Percentiles rank a stretch among this genome's conserved stretches.
These are phyloP conservation scores for Blastobotrys arbuscula DNA, from an alignment of 1,139 yeast species.

Conservation along the genomic window DNA sequence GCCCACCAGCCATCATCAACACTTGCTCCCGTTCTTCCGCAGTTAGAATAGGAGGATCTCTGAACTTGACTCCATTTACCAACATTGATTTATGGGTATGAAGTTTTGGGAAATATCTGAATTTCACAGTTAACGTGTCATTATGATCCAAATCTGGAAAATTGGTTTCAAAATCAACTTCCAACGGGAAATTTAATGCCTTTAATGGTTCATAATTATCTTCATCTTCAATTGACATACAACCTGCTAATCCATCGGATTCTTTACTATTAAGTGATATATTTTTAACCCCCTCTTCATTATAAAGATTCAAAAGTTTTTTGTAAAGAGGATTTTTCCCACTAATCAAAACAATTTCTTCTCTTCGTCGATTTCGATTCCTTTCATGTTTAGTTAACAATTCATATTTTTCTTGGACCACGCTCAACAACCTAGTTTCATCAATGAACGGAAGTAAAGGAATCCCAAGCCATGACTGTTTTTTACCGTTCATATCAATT, in stretches of 20 bases:
- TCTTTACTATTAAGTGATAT: constrained; percentile 42
- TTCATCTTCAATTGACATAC: constrained; percentile 41
- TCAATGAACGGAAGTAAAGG: constrained; percentile 89
- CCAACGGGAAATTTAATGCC: constrained; percentile 54
- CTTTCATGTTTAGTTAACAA: constrained; percentile 62
- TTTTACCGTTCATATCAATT: constrained; percentile 93
- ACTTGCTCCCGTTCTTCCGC: constrained; percentile 67
- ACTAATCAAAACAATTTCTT: constrained; percentile 34
- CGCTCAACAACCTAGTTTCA: constrained; percentile 61
- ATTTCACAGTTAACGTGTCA: constrained; percentile 52
- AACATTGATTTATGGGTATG: constrained; percentile 64
- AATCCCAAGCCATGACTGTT: constrained; percentile 93
- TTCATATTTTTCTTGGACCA: constrained; percentile 61
- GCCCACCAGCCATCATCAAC: constrained; percentile 24
- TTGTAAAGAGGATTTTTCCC: constrained; percentile 24
- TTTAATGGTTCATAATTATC: constrained; percentile 45
- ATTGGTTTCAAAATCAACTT: constrained; percentile 37
- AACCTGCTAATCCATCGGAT: constrained; percentile 64
- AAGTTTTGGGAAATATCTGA: constrained; percentile 45
- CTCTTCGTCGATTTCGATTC: constrained; percentile 47
- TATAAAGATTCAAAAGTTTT: constrained; percentile 23
- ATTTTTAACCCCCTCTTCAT: constrained; percentile 20
- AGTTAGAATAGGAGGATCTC: constrained; percentile 49
- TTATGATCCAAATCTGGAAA: constrained; percentile 49
- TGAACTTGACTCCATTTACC: constrained; percentile 70